Conservation (phyloP, 2,329 filamentous ascomycete species). For the Teratosphaeria pseudoeucalypti region DNA sequence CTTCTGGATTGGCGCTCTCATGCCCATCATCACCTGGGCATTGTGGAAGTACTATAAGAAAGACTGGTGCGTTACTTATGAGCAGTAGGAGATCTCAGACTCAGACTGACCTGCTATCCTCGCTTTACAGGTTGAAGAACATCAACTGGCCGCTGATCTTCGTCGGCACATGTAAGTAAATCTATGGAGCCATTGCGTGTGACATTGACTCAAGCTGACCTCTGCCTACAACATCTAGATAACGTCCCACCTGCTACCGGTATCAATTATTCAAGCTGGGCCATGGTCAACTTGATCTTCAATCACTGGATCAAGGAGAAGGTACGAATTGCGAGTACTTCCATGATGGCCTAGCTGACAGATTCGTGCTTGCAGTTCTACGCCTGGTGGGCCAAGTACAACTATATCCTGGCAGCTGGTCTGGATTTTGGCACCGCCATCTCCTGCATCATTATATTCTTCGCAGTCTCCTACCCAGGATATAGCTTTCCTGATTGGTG, state of each 20-base stretch:
- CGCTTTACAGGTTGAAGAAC: slow-evolving; percentile 9
- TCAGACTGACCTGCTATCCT: neutral
- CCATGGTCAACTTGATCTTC: slow-evolving; percentile 26
- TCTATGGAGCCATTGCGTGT: no score
- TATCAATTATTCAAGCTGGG: slow-evolving; percentile 83
- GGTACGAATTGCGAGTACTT: slow-evolving; percentile 57
- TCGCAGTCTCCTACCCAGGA: slow-evolving; percentile 31
- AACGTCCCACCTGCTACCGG: slow-evolving; percentile 63
- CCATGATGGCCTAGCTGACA: slow-evolving; percentile 34
- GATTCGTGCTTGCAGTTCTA: slow-evolving; percentile 41
- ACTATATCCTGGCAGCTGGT: slow-evolving; percentile 27
- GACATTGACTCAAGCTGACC: no score
- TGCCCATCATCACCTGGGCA: slow-evolving; percentile 34
- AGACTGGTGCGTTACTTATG: slow-evolving; percentile 5
- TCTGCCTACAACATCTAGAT: neutral
- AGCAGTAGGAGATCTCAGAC: slow-evolving; percentile 16
- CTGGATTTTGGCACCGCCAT: slow-evolving; percentile 28
- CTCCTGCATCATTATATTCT: slow-evolving; percentile 28
- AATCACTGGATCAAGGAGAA: slow-evolving; percentile 33
- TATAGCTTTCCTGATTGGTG: slow-evolving; percentile 20
- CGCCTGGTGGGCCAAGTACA: slow-evolving; percentile 27
- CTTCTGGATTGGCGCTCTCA: slow-evolving; percentile 40
- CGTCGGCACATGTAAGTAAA: slow-evolving; percentile 34
- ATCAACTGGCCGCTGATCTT: slow-evolving; percentile 56
- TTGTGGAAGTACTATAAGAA: slow-evolving; percentile 29